phyloP scores from a whole-genome alignment of 2,329 filamentous ascomycete species.

The Microdochium trichocladiopsis region DNA sequence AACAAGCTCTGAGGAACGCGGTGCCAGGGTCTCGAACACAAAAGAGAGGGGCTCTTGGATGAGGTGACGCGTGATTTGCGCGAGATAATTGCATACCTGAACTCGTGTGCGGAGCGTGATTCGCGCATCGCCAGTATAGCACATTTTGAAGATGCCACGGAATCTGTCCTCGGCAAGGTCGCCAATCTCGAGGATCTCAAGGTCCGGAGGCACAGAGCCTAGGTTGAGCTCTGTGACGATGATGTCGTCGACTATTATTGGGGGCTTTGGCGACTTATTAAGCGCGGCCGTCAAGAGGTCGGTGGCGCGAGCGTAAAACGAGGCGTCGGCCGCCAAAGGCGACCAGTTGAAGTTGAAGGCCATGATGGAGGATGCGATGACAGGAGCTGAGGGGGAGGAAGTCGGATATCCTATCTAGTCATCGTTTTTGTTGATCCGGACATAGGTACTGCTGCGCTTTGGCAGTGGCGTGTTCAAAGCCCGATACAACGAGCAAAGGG shows the following conservation, averaged over 20 bases:
- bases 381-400: neutral
- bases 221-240: slow-evolving; percentile 96
- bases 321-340: slow-evolving; percentile 90
- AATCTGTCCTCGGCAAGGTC: slow-evolving; percentile 96
- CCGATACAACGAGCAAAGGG: neutral
- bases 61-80: neutral
- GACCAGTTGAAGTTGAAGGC: slow-evolving; percentile 99
- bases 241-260: slow-evolving; percentile 99
- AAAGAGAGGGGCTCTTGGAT: neutral
- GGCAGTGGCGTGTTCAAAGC: neutral
- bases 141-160: slow-evolving; percentile 99
- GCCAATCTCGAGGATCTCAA: slow-evolving; percentile 96
- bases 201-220: slow-evolving; percentile 84
- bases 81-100: slow-evolving; percentile 53
- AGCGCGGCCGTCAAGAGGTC: slow-evolving; percentile 91
- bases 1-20: neutral
- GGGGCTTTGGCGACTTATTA: slow-evolving; percentile 96
- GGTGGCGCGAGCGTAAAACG: slow-evolving; percentile 82
- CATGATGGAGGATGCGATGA: slow-evolving; percentile 56
- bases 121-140: slow-evolving; percentile 91
- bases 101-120: slow-evolving; percentile 92
- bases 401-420: slow-evolving; percentile 1
- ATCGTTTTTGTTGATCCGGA: neutral
- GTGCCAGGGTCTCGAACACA: neutral
- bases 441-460: neutral